Base-by-base conservation (phyloP, 306 rosid genomes). In the Prunus padus region DNA sequence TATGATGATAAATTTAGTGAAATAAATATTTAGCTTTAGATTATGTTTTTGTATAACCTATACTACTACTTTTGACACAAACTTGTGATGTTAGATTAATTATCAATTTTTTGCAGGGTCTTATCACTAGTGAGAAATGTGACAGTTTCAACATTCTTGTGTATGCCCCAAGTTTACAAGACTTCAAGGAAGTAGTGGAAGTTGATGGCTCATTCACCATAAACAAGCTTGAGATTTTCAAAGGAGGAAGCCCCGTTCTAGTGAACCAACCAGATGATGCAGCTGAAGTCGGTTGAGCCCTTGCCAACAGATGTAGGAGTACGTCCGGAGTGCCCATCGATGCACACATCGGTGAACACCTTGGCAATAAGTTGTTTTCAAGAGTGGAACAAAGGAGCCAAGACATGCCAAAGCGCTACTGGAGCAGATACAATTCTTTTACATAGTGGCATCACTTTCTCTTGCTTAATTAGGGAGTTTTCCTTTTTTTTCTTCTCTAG, bases 221-320 rank as follows among this genome's bases (percentile, higher is more conserved):
- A 4, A 85, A 92, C 88, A 92, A 89, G 82, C 99, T 95, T 20
- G 96, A 90, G 77, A 84, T 95, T 7, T 88, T 95, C 81, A 92
- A 95, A 79, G 99, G 96, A 75, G 99, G 99, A n/a, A 95, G 99
- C 45, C 99, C 97, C 1, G 87, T 95, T 8, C 90, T 92, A 22
- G 97, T 95, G 78, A 86, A 62, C 79, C 82, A 79, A 22, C 97
- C 96, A 0, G 92, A 92, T 65, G 87, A 92, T 23, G 87, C 77
- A 0, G 82, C 87, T 1, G 91, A 96, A 72, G 90, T 96, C 0
- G 99, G 99, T 0, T 80, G 81, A 77, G 96, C 92, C 30, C 69
- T 96, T 2, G 97, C 91, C 69, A 96, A 81, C 67, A 90, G 86
- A 37, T 90, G 97, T 28, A 80, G 93, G 72, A 95, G 93, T 60